Evolutionary conservation across 2,329 filamentous ascomycete genomes (phyloP).

Genomic region (Saccharata proteae): DNA sequence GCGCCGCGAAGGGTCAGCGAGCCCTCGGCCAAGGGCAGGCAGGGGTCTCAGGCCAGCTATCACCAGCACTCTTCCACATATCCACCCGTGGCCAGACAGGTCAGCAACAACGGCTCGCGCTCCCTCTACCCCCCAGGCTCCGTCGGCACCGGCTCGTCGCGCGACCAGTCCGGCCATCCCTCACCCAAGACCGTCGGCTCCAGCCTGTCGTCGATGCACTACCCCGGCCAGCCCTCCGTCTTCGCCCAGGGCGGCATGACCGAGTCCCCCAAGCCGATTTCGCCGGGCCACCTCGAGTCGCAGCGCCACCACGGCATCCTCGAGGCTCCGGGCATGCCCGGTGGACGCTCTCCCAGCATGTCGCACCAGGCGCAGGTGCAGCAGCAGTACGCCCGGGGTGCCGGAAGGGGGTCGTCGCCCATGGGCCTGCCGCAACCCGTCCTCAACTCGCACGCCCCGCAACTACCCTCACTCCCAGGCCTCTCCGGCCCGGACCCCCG

Average conservation of each 20-base stretch:
- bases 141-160: constrained; percentile 13
- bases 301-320: constrained; percentile 43
- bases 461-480: constrained; percentile 31
- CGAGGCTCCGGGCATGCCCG: constrained; percentile 30
- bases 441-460: constrained; percentile 29
- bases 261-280: constrained; percentile 77
- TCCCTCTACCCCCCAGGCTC: constrained; percentile 23
- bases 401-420: constrained; percentile 45
- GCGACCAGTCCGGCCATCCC: constrained; percentile 28
- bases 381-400: constrained; percentile 51
- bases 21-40: constrained; percentile 55
- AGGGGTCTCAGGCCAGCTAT: constrained; percentile 45
- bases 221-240: constrained; percentile 29
- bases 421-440: constrained; percentile 27
- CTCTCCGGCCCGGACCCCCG: constrained; percentile 16
- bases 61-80: constrained; percentile 64
- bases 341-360: constrained; percentile 55
- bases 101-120: constrained; percentile 17
- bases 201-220: constrained; percentile 24
- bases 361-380: constrained; percentile 46
- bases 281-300: constrained; percentile 45
- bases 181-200: constrained; percentile 25
- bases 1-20: constrained; percentile 52
- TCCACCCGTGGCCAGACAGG: constrained; percentile 47
- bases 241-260: constrained; percentile 65